Evolutionary conservation across 306 rosid genomes (phyloP).

Genomic region (Cucurbita argyrosperma): DNA sequence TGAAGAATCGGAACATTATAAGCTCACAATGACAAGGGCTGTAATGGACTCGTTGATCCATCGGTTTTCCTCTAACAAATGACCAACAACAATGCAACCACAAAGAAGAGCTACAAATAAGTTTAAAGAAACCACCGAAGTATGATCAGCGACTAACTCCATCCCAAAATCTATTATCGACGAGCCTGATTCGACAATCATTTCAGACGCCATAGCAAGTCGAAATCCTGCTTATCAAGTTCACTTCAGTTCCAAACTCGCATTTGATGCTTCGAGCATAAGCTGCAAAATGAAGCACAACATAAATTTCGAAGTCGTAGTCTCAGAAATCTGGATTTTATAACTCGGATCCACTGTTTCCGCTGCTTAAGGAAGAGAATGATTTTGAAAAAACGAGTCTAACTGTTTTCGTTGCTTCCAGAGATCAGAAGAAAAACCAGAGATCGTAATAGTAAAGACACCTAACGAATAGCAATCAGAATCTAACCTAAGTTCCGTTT

Average conservation of each 20-base stretch:
- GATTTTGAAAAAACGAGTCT: neutral
- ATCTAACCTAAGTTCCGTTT: neutral
- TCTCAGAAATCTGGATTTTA: neutral
- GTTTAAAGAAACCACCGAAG: constrained; percentile 74
- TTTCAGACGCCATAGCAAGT: neutral
- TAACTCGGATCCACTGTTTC: neutral
- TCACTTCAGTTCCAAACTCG: neutral
- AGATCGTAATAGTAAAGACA: neutral
- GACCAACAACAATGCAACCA: constrained; percentile 75
- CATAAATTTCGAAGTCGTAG: neutral
- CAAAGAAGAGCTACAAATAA: constrained; percentile 79
- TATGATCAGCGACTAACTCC: constrained; percentile 42
- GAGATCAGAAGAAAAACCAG: neutral
- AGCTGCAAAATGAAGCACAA: neutral
- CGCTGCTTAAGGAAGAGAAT: neutral
- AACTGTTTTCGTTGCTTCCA: neutral
- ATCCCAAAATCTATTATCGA: constrained; percentile 7
- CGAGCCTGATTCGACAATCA: neutral
- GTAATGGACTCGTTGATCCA: constrained; percentile 95
- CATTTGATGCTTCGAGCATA: neutral
- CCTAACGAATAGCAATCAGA: neutral
- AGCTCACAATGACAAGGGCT: constrained; percentile 74
- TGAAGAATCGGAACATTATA: neutral
- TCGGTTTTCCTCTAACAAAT: constrained; percentile 67
- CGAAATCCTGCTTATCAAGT: neutral